phyloP scores from a whole-genome alignment of 75 land plant species.

The Pinus taeda region DNA sequence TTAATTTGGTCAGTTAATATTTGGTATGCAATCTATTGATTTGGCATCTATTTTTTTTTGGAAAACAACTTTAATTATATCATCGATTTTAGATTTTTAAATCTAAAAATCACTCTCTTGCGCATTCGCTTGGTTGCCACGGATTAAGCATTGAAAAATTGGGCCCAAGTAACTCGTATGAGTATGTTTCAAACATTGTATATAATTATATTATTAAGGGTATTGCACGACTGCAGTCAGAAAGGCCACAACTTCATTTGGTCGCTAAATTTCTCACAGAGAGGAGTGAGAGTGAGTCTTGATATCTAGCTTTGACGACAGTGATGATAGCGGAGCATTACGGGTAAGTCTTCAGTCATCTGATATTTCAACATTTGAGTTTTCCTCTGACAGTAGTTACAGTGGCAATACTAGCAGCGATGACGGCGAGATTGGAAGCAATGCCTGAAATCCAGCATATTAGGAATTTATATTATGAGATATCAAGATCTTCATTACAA shows the following conservation, averaged over 20 bases:
- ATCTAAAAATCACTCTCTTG: too few species aligned
- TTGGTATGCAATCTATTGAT: too few species aligned
- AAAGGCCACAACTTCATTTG: constrained; percentile 55
- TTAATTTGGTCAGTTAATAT: too few species aligned
- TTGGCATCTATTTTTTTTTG: too few species aligned
- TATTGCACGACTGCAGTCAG: constrained; percentile 35
- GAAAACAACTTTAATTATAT: too few species aligned
- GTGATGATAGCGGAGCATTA: constrained; percentile 36
- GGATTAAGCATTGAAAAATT: too few species aligned
- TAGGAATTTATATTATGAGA: constrained; percentile 12
- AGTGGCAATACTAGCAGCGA: constrained; percentile 48
- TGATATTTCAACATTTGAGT: constrained; percentile 23
- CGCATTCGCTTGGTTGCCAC: too few species aligned
- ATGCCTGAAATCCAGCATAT: constrained; percentile 16
- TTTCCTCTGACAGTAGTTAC: constrained; percentile 38
- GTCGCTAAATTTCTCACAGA: constrained; percentile 64
- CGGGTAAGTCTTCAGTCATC: constrained; percentile 24
- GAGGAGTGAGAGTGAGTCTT: constrained; percentile 46
- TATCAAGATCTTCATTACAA: neutral
- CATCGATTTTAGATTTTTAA: too few species aligned
- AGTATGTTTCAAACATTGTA: too few species aligned
- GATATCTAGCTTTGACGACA: constrained; percentile 27
- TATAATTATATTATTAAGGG: too few species aligned
- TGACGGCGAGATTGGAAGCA: constrained; percentile 39
- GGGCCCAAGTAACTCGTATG: too few species aligned